These are phyloP conservation scores for Ogataea minuta DNA, from an alignment of 805 yeast species.

Conservation along the genomic window DNA sequence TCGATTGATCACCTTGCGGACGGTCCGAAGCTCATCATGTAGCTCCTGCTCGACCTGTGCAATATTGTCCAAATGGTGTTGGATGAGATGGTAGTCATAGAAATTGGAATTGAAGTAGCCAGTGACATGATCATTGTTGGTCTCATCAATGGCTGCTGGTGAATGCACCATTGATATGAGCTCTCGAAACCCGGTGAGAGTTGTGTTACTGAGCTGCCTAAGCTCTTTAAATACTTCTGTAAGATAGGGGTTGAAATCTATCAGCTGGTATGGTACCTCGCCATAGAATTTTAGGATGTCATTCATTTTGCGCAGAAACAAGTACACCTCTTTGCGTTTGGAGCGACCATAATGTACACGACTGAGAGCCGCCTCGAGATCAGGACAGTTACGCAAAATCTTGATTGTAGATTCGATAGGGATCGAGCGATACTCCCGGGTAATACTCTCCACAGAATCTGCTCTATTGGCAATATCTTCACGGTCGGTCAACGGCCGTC, in stretches of 20 bases:
- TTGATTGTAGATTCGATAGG: constrained; percentile 32
- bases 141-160: constrained; percentile 50
- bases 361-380: constrained; percentile 56
- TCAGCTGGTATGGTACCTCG: constrained; percentile 13
- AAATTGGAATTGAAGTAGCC: constrained; percentile 43
- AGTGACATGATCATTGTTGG: constrained; percentile 36
- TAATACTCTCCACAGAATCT: constrained; percentile 55
- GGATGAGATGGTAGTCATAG: constrained; percentile 37
- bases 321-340: constrained; percentile 57
- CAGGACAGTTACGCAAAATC: constrained; percentile 39
- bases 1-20: constrained; percentile 48
- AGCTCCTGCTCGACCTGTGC: constrained; percentile 46
- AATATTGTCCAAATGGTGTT: constrained; percentile 42
- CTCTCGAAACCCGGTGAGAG: constrained; percentile 28
- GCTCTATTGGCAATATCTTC: constrained; percentile 57
- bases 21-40: constrained; percentile 47
- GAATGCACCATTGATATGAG: constrained; percentile 52
- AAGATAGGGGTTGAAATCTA: constrained; percentile 23
- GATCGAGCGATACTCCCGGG: constrained; percentile 37
- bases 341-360: constrained; percentile 60
- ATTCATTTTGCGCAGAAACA: constrained; percentile 46
- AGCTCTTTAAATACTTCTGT: constrained; percentile 22
- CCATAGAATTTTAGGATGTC: constrained; percentile 37
- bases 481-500: constrained; percentile 61
- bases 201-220: constrained; percentile 11